Percentiles rank a stretch among this genome's conserved stretches.
phyloP scores from a whole-genome alignment of 495 filamentous ascomycete species.

The Hyaloscypha variabilis region DNA sequence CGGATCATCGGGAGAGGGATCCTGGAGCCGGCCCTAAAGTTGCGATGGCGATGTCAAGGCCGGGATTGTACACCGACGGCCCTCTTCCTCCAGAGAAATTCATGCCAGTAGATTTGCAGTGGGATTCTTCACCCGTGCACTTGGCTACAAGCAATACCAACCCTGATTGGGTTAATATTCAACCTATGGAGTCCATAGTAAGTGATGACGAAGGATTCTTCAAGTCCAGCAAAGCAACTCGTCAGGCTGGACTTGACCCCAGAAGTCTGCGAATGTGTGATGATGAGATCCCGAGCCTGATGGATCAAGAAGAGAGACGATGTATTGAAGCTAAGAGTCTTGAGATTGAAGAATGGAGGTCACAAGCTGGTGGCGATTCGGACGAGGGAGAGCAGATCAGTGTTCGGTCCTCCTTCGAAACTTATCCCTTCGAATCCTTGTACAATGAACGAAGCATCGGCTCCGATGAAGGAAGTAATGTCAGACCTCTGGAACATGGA shows the following conservation, averaged over 20 bases:
- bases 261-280: conserved; percentile 26
- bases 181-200: background rate
- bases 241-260: conserved; percentile 34
- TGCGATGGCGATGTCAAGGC: too few relatives aligned
- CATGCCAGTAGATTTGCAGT: too few relatives aligned
- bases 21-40: too few relatives aligned
- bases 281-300: conserved; percentile 28
- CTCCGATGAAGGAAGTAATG: conserved; percentile 17
- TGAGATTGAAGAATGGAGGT: conserved; percentile 33
- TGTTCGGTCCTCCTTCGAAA: too few relatives aligned
- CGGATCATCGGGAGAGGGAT: too few relatives aligned
- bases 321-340: conserved; percentile 27
- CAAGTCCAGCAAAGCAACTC: conserved; percentile 25
- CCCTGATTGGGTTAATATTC: too few relatives aligned
- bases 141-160: too few relatives aligned
- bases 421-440: background rate
- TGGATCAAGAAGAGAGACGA: conserved; percentile 33
- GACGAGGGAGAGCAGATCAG: conserved; percentile 10
- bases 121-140: too few relatives aligned
- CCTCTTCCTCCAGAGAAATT: too few relatives aligned
- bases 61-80: too few relatives aligned
- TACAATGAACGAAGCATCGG: background rate
- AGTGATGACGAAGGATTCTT: conserved; percentile 25
- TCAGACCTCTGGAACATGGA: conserved; percentile 23
- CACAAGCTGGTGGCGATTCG: conserved; percentile 23